phyloP scores from a whole-genome alignment of 2,329 filamentous ascomycete species.

The Akanthomyces lecanii region DNA sequence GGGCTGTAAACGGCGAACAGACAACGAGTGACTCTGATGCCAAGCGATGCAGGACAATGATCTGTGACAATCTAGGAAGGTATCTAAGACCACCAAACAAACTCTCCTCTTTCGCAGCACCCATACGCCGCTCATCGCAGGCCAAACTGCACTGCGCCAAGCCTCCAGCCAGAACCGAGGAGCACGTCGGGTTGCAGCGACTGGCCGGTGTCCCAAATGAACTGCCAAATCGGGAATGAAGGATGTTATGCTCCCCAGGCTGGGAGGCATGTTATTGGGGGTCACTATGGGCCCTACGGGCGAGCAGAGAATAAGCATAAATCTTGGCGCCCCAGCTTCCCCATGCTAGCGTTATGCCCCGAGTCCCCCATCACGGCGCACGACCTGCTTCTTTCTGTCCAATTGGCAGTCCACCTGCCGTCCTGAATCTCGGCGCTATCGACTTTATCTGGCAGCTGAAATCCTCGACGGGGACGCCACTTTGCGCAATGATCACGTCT shows the following conservation, averaged over 20 bases:
- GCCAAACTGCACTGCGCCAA: background rate
- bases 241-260: background rate
- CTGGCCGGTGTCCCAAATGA: background rate
- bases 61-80: constrained; percentile 3
- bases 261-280: background rate
- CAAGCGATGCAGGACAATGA: background rate
- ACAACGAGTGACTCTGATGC: background rate
- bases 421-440: constrained; percentile 1
- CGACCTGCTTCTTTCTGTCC: background rate
- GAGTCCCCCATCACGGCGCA: background rate
- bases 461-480: background rate
- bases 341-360: background rate
- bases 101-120: background rate
- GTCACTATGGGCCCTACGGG: background rate
- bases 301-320: constrained; percentile 11
- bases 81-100: background rate
- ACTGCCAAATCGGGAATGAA: constrained; percentile 5
- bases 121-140: background rate
- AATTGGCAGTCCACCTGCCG: background rate
- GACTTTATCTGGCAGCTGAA: background rate
- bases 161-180: background rate
- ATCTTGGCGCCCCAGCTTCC: constrained; percentile 8
- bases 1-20: background rate
- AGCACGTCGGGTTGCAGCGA: constrained; percentile 1
- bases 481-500: background rate